phyloP scores from a whole-genome alignment of 2,329 filamentous ascomycete species.

The Plenodomus tracheiphilus region DNA sequence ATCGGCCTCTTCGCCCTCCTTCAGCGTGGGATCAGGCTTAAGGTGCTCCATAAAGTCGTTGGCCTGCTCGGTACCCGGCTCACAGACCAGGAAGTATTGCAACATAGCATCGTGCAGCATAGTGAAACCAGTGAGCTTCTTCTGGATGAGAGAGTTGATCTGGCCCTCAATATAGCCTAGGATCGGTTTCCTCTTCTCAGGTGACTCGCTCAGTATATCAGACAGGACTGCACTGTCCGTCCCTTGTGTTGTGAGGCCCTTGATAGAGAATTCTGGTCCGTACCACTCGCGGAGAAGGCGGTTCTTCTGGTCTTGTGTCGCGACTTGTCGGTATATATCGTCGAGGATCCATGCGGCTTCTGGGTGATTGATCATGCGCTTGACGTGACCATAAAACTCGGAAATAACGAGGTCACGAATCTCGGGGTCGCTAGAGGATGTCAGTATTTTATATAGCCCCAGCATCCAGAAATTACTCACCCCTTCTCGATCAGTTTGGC shows the following conservation, averaged over 20 bases:
- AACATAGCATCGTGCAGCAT: conserved; percentile 98
- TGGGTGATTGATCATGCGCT: conserved; percentile 90
- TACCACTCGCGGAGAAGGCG: conserved; percentile 93
- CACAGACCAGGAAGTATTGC: conserved; percentile 86
- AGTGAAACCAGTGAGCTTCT: conserved; percentile 95
- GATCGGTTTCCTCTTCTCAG: conserved; percentile 84
- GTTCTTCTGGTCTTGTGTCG: conserved; percentile 83
- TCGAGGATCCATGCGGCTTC: conserved; percentile 98
- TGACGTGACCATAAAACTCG: conserved; percentile 93
- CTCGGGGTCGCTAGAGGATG: conserved; percentile 66
- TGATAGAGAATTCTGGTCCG: conserved; percentile 86
- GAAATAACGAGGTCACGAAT: conserved; percentile 87
- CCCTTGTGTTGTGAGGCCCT: conserved; percentile 59
- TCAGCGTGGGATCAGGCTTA: conserved; percentile 81
- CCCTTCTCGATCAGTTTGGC: conserved; percentile 92
- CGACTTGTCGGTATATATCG: conserved; percentile 89
- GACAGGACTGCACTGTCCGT: conserved; percentile 67
- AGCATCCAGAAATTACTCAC: conserved; percentile 25
- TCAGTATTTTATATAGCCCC: conserved; percentile 9
- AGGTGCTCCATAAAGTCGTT: conserved; percentile 87
- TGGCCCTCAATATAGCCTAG: conserved; percentile 83
- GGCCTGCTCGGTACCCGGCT: conserved; percentile 76
- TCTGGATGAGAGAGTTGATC: conserved; percentile 92
- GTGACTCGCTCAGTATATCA: conserved; percentile 72
- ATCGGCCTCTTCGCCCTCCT: conserved; percentile 55